Base-by-base conservation (phyloP, 2,329 filamentous ascomycete species). In the Colletotrichum viniferum region DNA sequence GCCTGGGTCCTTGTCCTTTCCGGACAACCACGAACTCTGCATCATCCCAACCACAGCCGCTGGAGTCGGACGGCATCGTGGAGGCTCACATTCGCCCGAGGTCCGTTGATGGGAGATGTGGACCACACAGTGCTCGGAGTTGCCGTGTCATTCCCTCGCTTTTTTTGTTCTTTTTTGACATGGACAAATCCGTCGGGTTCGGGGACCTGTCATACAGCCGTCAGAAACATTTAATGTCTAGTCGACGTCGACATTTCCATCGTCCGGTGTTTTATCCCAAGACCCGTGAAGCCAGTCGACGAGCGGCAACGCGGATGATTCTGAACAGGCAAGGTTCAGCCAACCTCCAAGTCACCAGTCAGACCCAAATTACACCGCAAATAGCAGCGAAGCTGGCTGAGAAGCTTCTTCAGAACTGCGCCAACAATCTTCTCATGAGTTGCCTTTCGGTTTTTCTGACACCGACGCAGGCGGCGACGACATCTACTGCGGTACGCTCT, bases 21-120 rank as follows among this genome's bases (percentile, higher is more conserved):
- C 69, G 69, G 72, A 72, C 69, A 72, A 36, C 48, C 18, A n/a
- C n/a, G 55, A 75, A 73, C 73, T 75, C 52, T 75, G n/a, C 56
- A 14, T 69, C 73, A 58, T 75, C 73, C 43, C 58, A 73, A 73
- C n/a, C 58, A 38, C 14, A 24, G 30, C 61, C 26, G 16, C 14
- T 26, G 2, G 58, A 68, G 36, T 48, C 69, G 63, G 56, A 48
- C 56, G 61, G 28, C 58, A 13, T 28, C 26, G 48, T 63, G 18
- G 36, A 32, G 56, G 56, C 30, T 48, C 63, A 68, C 63, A 69
- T 58, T 32, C 26, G 32, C 30, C 63, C 43, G 58, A 64, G 32
- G 69, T 24, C 70, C 58, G 73, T 30, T 58, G 69, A 64, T 69
- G 56, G 18, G 18, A 24, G 48, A 56, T 56, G 38, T 73, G 73